phyloP scores from a whole-genome alignment of 306 rosid genomes.

The Corylus heterophylla region DNA sequence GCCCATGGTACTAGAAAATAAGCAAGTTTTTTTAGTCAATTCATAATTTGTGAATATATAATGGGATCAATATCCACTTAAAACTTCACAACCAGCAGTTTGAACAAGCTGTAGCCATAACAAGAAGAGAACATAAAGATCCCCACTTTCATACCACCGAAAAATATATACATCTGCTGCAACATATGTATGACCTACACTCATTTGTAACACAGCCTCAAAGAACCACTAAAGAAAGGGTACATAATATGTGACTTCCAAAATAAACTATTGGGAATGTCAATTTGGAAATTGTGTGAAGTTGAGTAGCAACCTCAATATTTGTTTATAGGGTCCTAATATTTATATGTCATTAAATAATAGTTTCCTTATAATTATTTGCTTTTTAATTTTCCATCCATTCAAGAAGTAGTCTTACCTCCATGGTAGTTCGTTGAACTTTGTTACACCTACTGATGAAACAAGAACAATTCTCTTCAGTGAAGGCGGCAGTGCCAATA shows the following conservation, averaged over 20 bases:
- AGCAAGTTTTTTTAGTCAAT: neutral
- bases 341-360: neutral
- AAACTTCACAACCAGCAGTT: neutral
- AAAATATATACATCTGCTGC: neutral
- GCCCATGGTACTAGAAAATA: neutral
- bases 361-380: neutral
- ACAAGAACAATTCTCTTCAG: slow-evolving; percentile 88
- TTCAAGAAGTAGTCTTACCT: slow-evolving; percentile 55
- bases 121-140: neutral
- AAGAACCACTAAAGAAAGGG: neutral
- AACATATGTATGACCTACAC: neutral
- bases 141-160: neutral
- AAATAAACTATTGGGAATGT: neutral
- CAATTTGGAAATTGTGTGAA: neutral
- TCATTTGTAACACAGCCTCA: neutral
- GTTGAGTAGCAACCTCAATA: neutral
- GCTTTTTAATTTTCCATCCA: slow-evolving; percentile 21
- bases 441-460: slow-evolving; percentile 95
- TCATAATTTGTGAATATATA: neutral
- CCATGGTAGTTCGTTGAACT: slow-evolving; percentile 91
- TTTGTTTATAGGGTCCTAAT: neutral
- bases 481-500: slow-evolving; percentile 73
- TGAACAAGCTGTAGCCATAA: neutral
- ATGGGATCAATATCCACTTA: neutral
- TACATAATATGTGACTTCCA: neutral